Base-by-base conservation (phyloP, 1,284 basidiomycete genomes). In the Cutaneotrichosporon daszewskae region DNA sequence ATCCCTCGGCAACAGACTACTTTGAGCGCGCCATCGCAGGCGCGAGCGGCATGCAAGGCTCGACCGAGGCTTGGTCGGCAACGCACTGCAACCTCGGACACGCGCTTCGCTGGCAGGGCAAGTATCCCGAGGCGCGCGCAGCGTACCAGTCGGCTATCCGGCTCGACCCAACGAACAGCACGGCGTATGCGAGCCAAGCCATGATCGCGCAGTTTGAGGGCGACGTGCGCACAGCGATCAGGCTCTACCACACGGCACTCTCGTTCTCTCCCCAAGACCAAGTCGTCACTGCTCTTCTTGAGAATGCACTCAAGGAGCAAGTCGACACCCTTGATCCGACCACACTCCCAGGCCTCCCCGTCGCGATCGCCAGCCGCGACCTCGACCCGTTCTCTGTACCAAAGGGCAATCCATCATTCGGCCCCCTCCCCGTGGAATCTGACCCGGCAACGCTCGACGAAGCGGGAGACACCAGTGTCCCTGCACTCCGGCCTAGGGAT, bases 21-120 rank as follows among this genome's bases (percentile, higher is more conserved):
- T 92, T 95, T 64, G 69, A 78, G 46, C 74, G 77, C 49, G 83
- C 91, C 0, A 75, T 94, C 16, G 76, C 80, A 4, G 75, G 83
- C 18, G 88, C 85, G 1, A 76, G 82, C 52, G 79, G 85, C 3
- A 85, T 89, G 12, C 89, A 96, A 67, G 84, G 83, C 36, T 85
- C 87, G 0, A 81, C 86, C 44, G 76, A 77, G 14, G 79, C 83
- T 0, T 97, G 94, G 91, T 78, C 82, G 1, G 81, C 83, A 10
- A 90, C 88, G 1, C 89, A 88, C 65, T 76, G 95, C 46, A 96
- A 95, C 64, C 78, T 95, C 10, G 90, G 87, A 7, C 92, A 92
- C 29, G 84, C 85, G 41, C 81, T 80, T 54, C 80, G 90, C 14
- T 86, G 87, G 64, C 72, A 85, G 8, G 79, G 79, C 85, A 87